Percentiles rank a stretch among this genome's conserved stretches.
Conservation (phyloP, 768 basidiomycete genomes). For the Agaricus blazei region DNA sequence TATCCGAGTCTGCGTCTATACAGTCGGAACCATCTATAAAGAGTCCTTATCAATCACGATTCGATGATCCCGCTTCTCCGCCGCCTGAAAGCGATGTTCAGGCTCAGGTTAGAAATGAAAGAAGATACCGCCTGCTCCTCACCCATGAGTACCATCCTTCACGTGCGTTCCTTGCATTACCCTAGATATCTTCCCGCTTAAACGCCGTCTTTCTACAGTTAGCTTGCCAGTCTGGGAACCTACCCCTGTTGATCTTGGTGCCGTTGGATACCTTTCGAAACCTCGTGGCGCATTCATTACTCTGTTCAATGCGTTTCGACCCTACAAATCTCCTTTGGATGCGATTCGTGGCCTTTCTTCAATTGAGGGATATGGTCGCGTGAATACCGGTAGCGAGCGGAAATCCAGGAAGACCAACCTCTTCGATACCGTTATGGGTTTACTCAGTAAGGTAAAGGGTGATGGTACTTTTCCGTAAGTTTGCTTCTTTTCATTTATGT, state of each 20-base stretch:
- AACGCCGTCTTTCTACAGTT: slow-evolving; percentile 29
- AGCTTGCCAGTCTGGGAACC: slow-evolving; percentile 72
- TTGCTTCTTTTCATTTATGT: background rate
- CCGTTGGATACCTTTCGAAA: slow-evolving; percentile 71
- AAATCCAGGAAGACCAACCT: slow-evolving; percentile 5
- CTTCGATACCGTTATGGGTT: slow-evolving; percentile 9
- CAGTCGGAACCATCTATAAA: slow-evolving; percentile 21
- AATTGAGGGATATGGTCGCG: slow-evolving; percentile 13
- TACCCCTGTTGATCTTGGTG: slow-evolving; percentile 54
- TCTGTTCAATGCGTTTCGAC: slow-evolving; percentile 64
- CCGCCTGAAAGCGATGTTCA: slow-evolving; percentile 30
- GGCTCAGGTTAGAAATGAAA: slow-evolving; percentile 51
- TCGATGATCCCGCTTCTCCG: slow-evolving; percentile 29
- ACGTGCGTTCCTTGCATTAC: slow-evolving; percentile 33
- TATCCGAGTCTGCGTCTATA: slow-evolving; percentile 23
- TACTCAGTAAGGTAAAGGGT: slow-evolving; percentile 2
- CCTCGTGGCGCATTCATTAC: slow-evolving; percentile 66
- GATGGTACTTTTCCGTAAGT: slow-evolving; percentile 7
- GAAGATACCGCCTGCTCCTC: slow-evolving; percentile 61
- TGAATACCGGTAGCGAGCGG: slow-evolving; percentile 6
- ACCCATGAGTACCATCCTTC: slow-evolving; percentile 68
- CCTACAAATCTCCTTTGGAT: slow-evolving; percentile 24
- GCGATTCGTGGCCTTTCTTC: slow-evolving; percentile 11
- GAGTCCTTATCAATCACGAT: slow-evolving; percentile 15
- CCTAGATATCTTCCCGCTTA: background rate